Evolutionary conservation across 2,329 filamentous ascomycete species (phyloP).

Genomic region (Coniochaeta sp.): DNA sequence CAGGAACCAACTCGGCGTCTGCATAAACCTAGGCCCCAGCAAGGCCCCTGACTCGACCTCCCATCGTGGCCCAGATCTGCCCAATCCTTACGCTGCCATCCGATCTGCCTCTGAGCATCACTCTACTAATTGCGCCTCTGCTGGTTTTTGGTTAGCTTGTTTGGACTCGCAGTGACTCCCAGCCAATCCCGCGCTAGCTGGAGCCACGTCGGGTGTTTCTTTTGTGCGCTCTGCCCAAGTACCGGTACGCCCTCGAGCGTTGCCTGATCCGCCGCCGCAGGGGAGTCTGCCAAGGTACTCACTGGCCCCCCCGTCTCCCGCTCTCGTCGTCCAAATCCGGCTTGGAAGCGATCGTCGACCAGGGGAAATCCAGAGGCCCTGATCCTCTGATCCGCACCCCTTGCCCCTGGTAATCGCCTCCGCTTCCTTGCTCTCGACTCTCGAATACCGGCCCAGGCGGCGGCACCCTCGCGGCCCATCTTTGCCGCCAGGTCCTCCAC

Average conservation of each 20-base stretch:
- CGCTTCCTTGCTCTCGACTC: neutral
- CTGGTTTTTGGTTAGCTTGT: constrained; percentile 2
- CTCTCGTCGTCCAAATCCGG: neutral
- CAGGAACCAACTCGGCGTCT: neutral
- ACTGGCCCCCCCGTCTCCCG: neutral
- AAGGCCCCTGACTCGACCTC: neutral
- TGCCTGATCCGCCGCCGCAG: neutral
- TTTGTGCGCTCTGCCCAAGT: neutral
- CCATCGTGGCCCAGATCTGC: neutral
- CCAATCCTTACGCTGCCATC: neutral
- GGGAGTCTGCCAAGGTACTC: neutral
- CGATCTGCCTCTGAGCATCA: neutral
- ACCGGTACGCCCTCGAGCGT: neutral
- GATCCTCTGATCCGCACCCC: neutral
- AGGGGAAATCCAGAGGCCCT: neutral
- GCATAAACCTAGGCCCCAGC: neutral
- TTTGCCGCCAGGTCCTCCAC: neutral
- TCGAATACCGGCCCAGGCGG: neutral
- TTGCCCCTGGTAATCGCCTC: neutral
- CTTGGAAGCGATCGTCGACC: neutral
- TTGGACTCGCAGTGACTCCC: neutral
- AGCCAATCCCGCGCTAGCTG: neutral
- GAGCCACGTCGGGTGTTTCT: neutral
- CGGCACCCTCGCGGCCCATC: neutral
- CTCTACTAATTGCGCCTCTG: neutral